These are phyloP conservation scores for Crotalaria pallida DNA, from an alignment of 306 rosid genomes.

Conservation along the genomic window DNA sequence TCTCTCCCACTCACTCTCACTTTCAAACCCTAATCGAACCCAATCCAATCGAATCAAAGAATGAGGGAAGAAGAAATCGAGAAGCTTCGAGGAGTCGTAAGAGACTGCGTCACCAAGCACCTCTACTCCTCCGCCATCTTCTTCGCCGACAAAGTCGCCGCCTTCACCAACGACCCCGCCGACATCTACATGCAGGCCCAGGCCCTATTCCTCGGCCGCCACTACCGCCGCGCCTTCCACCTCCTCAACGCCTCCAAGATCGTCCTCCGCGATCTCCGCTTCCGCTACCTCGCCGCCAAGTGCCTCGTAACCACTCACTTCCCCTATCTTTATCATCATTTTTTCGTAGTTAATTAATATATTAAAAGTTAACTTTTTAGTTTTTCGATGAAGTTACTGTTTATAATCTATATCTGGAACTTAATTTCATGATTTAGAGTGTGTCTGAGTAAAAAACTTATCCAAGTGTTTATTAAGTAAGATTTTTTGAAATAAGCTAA, in stretches of 20 bases:
- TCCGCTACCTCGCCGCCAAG: slow-evolving; percentile 93
- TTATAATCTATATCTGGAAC: background rate
- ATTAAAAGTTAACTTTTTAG: too few relatives aligned
- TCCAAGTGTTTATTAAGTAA: too few relatives aligned
- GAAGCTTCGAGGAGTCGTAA: slow-evolving; percentile 85
- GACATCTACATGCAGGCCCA: slow-evolving; percentile 97
- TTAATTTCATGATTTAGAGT: too few relatives aligned
- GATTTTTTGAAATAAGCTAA: too few relatives aligned
- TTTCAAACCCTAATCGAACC: background rate
- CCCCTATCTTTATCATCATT: background rate
- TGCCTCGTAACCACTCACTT: slow-evolving; percentile 49
- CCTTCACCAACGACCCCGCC: slow-evolving; percentile 85
- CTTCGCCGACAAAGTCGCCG: slow-evolving; percentile 92
- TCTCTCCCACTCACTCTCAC: background rate
- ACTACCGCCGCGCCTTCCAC: slow-evolving; percentile 88
- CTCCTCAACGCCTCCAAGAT: slow-evolving; percentile 91
- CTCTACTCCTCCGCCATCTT: slow-evolving; percentile 91
- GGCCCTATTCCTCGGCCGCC: slow-evolving; percentile 94
- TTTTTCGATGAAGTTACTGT: background rate
- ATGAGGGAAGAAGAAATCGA: slow-evolving; percentile 90
- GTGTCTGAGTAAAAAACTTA: too few relatives aligned
- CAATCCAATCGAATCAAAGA: background rate
- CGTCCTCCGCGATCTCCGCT: slow-evolving; percentile 83
- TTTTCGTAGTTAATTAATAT: too few relatives aligned
- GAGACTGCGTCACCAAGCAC: slow-evolving; percentile 93